These are phyloP conservation scores for Circinella umbellata DNA, from an alignment of 371 early-diverging fungal species.

Conservation along the genomic window DNA sequence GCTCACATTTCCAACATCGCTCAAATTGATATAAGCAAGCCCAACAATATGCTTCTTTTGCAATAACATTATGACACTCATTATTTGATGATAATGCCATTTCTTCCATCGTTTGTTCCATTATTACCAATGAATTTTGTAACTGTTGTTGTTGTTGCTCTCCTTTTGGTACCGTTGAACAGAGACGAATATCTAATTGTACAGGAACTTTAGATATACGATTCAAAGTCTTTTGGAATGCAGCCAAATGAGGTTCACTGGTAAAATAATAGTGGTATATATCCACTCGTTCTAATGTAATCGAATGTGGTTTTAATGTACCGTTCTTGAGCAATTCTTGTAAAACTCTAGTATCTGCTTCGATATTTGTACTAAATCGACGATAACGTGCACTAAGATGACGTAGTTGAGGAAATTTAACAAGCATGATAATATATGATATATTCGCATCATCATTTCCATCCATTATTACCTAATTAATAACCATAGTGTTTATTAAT, in stretches of 20 bases:
- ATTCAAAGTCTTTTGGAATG: slow-evolving; percentile 41
- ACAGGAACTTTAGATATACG: slow-evolving; percentile 37
- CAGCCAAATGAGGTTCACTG: slow-evolving; percentile 31
- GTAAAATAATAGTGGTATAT: slow-evolving; percentile 47
- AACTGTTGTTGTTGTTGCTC: slow-evolving; percentile 19
- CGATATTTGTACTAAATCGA: slow-evolving; percentile 40
- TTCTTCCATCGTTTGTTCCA: slow-evolving; percentile 8
- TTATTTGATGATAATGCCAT: slow-evolving; percentile 7
- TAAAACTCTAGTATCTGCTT: slow-evolving; percentile 43
- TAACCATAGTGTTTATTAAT: too few relatives aligned
- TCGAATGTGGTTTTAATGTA: slow-evolving; percentile 22
- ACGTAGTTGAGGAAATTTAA: slow-evolving; percentile 45
- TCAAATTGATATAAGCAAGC: slow-evolving; percentile 34
- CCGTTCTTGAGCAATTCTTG: slow-evolving; percentile 39
- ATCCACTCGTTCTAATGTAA: slow-evolving; percentile 32
- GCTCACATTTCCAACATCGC: slow-evolving; percentile 35
- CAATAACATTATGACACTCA: slow-evolving; percentile 28
- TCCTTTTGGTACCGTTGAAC: slow-evolving; percentile 23
- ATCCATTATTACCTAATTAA: slow-evolving; percentile 43
- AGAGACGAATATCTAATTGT: slow-evolving; percentile 36
- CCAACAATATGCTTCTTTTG: slow-evolving; percentile 33
- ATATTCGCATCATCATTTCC: slow-evolving; percentile 42
- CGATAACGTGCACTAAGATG: slow-evolving; percentile 38
- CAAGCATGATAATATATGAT: slow-evolving; percentile 50
- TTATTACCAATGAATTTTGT: background rate